Percentiles rank a stretch among this genome's conserved stretches.
Conservation (phyloP, 805 yeast species). For the Jamesozyma gamospora region DNA sequence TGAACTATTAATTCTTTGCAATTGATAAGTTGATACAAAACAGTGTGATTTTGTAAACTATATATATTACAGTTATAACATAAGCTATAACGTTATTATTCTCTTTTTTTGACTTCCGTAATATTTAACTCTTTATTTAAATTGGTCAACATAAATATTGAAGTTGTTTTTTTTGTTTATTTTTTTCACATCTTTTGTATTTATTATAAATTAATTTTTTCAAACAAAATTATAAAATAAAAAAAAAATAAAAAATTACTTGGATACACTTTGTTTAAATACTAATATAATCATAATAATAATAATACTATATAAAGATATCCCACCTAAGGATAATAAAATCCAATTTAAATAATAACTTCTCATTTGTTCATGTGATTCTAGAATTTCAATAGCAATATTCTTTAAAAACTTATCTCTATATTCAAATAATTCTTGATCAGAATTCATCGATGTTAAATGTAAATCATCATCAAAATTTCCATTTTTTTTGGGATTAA, state of each 20-base stretch:
- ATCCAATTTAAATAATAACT: slow-evolving; percentile 12
- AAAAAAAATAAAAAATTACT: background rate
- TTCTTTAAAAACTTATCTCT: slow-evolving; percentile 6
- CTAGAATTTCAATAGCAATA: slow-evolving; percentile 10
- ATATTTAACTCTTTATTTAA: no score
- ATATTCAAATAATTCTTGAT: slow-evolving; percentile 2
- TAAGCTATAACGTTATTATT: no score
- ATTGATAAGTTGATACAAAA: no score
- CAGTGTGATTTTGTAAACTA: no score
- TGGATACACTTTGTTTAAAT: background rate
- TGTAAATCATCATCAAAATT: background rate
- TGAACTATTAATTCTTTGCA: no score
- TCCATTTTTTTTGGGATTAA: background rate
- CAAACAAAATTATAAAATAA: no score
- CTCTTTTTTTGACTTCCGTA: no score
- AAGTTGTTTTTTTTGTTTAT: no score
- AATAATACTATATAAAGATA: slow-evolving; percentile 1
- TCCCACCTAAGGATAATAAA: slow-evolving; percentile 4
- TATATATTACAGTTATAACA: no score
- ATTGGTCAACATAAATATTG: no score
- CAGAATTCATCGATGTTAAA: background rate
- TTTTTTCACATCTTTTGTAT: no score
- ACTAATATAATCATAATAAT: slow-evolving; percentile 1
- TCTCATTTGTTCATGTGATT: slow-evolving; percentile 11
- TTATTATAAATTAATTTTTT: no score